Evolutionary conservation across 768 basidiomycete species (phyloP).

Genomic region (Jaapia argillacea): DNA sequence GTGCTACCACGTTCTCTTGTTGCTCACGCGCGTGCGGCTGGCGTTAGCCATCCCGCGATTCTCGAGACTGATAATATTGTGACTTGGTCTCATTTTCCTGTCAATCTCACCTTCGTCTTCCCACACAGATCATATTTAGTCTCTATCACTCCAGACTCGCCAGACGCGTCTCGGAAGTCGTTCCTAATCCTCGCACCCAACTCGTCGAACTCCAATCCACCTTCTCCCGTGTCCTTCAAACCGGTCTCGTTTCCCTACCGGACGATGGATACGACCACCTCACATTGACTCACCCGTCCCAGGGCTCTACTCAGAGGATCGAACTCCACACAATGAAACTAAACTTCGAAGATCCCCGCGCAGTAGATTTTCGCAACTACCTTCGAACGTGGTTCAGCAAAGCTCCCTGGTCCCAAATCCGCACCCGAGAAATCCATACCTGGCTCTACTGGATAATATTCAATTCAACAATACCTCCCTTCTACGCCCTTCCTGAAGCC

Average conservation of each 20-base stretch:
- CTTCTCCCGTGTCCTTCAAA: slow-evolving; percentile 51
- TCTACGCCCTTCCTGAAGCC: slow-evolving; percentile 33
- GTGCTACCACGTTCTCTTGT: too few species aligned
- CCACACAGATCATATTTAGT: slow-evolving; percentile 58
- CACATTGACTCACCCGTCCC: slow-evolving; percentile 32
- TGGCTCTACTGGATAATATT: slow-evolving; percentile 87
- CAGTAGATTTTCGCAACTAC: slow-evolving; percentile 68
- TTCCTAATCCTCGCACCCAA: slow-evolving; percentile 34
- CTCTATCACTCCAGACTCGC: slow-evolving; percentile 49
- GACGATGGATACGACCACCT: slow-evolving; percentile 51
- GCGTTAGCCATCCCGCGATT: too few species aligned
- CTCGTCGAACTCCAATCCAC: slow-evolving; percentile 46
- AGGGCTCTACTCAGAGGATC: background rate
- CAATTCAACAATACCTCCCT: slow-evolving; percentile 49
- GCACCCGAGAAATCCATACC: slow-evolving; percentile 45
- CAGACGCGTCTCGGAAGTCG: slow-evolving; percentile 33
- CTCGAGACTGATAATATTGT: too few species aligned
- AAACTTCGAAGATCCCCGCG: slow-evolving; percentile 72
- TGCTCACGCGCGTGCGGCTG: too few species aligned
- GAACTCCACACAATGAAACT: too few species aligned
- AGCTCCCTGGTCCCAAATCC: slow-evolving; percentile 65
- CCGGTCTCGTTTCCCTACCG: slow-evolving; percentile 47
- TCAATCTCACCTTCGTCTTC: too few species aligned
- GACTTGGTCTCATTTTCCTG: too few species aligned
- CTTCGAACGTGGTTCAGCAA: too few species aligned